Evolutionary conservation across 2,329 filamentous ascomycete genomes (phyloP).

Genomic region (Penicillium hordei): DNA sequence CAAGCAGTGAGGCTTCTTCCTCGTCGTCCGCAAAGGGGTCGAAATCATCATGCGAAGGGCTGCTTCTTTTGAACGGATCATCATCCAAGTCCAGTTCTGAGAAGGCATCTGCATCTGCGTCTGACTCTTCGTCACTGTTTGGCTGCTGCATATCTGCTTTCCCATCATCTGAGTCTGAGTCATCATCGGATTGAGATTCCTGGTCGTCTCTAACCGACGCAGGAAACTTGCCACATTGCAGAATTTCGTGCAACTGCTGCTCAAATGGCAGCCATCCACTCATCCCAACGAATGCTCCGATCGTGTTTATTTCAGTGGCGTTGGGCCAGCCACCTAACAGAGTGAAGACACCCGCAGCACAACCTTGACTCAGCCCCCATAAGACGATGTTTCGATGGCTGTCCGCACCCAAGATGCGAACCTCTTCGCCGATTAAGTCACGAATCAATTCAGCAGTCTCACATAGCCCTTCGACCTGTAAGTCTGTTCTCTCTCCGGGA

Average conservation of each 20-base stretch:
- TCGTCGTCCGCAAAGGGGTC: conserved; percentile 17
- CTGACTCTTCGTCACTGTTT: background rate
- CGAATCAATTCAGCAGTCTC: conserved; percentile 43
- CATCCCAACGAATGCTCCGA: conserved; percentile 52
- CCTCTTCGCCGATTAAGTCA: conserved; percentile 38
- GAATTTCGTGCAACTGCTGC: conserved; percentile 30
- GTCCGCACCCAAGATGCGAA: conserved; percentile 23
- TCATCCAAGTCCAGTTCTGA: background rate
- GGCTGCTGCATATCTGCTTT: background rate
- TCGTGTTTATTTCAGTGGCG: background rate
- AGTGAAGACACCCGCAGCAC: conserved; percentile 47
- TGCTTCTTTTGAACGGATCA: background rate
- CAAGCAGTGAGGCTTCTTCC: conserved; percentile 13
- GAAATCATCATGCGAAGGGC: conserved; percentile 21
- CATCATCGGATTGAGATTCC: background rate
- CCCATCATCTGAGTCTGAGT: background rate
- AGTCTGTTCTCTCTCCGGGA: conserved; percentile 42
- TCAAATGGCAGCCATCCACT: conserved; percentile 49
- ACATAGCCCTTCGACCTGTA: conserved; percentile 48
- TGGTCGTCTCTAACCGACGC: background rate
- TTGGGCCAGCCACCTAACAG: conserved; percentile 43
- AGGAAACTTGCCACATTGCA: conserved; percentile 8
- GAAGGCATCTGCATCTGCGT: conserved; percentile 7
- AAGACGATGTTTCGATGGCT: conserved; percentile 47
- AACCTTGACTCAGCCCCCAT: conserved; percentile 57